Evolutionary conservation across 805 yeast species (phyloP).

Genomic region (Schwanniomyces sp.): DNA sequence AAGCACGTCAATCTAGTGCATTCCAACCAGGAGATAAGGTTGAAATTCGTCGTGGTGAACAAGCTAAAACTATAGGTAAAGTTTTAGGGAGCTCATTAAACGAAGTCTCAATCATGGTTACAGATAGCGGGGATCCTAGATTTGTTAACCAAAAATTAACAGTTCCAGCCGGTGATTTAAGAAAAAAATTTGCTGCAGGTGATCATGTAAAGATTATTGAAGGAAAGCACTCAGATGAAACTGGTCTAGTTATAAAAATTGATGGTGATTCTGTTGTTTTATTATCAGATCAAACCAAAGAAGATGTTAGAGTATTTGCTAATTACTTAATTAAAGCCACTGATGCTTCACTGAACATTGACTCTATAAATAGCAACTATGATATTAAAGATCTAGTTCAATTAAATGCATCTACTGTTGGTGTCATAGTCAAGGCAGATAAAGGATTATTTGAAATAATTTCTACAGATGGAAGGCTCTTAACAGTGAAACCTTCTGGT

Average conservation of each 20-base stretch:
- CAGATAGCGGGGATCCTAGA: slow-evolving; percentile 56
- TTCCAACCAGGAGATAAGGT: slow-evolving; percentile 95
- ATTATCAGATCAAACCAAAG: slow-evolving; percentile 83
- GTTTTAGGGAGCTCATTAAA: slow-evolving; percentile 64
- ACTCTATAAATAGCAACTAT: slow-evolving; percentile 73
- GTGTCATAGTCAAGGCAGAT: slow-evolving; percentile 87
- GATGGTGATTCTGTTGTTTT: slow-evolving; percentile 85
- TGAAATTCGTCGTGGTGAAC: slow-evolving; percentile 91
- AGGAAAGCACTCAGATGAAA: slow-evolving; percentile 90
- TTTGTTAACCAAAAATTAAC: slow-evolving; percentile 64
- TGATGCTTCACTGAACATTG: slow-evolving; percentile 62
- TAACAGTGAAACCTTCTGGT: slow-evolving; percentile 74
- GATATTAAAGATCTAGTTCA: slow-evolving; percentile 89
- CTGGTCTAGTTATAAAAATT: slow-evolving; percentile 87
- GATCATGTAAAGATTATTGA: slow-evolving; percentile 91
- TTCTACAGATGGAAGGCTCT: slow-evolving; percentile 75
- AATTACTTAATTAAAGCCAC: slow-evolving; percentile 87
- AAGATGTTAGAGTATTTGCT: slow-evolving; percentile 90
- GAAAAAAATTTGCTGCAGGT: slow-evolving; percentile 87
- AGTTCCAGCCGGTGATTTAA: slow-evolving; percentile 75
- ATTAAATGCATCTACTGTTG: slow-evolving; percentile 80
- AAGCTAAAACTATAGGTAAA: slow-evolving; percentile 81
- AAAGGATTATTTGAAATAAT: slow-evolving; percentile 80
- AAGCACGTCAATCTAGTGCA: slow-evolving; percentile 27
- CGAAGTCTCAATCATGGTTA: slow-evolving; percentile 51